phyloP scores from a whole-genome alignment of 164 flowering plant species.

The Litsea cubeba region DNA sequence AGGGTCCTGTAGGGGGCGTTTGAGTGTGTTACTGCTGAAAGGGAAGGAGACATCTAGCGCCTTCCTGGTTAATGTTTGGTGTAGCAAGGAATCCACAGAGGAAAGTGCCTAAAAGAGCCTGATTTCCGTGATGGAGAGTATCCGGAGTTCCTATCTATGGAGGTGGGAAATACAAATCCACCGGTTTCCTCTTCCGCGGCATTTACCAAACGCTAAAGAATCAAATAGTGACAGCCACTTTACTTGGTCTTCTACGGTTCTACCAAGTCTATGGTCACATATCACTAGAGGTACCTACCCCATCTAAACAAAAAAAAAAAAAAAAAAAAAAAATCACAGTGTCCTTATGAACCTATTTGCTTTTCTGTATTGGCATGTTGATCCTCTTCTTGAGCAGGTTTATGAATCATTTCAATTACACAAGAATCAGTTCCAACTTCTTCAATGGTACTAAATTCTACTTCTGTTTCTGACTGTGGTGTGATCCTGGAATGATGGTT shows the following conservation, averaged over 20 bases:
- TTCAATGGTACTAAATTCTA: neutral
- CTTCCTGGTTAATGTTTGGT: too few relatives aligned
- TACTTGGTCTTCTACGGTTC: neutral
- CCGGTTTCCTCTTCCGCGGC: too few relatives aligned
- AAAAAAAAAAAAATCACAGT: neutral
- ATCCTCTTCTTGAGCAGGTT: neutral
- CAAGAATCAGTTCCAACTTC: neutral
- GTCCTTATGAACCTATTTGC: neutral
- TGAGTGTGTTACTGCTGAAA: too few relatives aligned
- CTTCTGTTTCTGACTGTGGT: neutral
- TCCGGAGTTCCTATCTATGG: too few relatives aligned
- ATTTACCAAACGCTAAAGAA: neutral
- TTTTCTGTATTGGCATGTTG: neutral
- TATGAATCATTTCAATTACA: neutral
- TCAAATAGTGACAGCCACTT: neutral
- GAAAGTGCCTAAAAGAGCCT: too few relatives aligned
- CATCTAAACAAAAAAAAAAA: too few relatives aligned
- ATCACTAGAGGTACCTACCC: neutral
- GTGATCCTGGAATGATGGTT: neutral
- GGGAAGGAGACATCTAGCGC: too few relatives aligned
- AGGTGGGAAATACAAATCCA: too few relatives aligned
- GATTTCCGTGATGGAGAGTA: too few relatives aligned
- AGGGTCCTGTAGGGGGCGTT: neutral
- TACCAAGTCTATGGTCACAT: neutral
- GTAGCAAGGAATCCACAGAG: too few relatives aligned